Evolutionary conservation across 2,329 filamentous ascomycete species (phyloP).

Genomic region (Talaromyces amestolkiae): DNA sequence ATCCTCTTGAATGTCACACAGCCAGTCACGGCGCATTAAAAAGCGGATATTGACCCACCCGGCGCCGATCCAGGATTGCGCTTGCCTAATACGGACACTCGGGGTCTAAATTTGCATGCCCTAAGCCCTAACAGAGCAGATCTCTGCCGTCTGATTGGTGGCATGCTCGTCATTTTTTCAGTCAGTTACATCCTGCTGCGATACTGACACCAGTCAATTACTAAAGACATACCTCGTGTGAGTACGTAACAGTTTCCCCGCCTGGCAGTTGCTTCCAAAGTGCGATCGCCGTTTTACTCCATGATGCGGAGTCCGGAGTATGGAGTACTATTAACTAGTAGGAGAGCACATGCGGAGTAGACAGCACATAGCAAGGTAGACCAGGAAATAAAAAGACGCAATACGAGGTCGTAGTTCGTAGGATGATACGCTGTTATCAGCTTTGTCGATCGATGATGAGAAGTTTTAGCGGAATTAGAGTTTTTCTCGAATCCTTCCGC

Average conservation of each 20-base stretch:
- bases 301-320: background rate
- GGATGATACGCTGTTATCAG: background rate
- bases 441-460: background rate
- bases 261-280: background rate
- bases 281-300: background rate
- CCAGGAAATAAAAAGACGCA: background rate
- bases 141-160: background rate
- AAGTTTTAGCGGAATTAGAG: background rate
- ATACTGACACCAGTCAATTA: conserved; percentile 6
- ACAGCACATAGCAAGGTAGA: background rate
- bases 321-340: background rate
- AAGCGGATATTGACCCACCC: background rate
- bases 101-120: background rate
- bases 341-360: background rate
- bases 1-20: background rate
- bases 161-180: background rate
- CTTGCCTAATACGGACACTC: background rate
- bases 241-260: background rate
- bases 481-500: conserved; percentile 13
- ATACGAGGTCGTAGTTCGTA: background rate
- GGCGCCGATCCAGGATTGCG: background rate
- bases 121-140: conserved; percentile 3
- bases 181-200: background rate
- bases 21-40: background rate
- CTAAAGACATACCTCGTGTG: background rate